Percentiles rank a stretch among this genome's conserved stretches.
phyloP scores from a whole-genome alignment of 768 basidiomycete genomes.

The Russula vinacea region DNA sequence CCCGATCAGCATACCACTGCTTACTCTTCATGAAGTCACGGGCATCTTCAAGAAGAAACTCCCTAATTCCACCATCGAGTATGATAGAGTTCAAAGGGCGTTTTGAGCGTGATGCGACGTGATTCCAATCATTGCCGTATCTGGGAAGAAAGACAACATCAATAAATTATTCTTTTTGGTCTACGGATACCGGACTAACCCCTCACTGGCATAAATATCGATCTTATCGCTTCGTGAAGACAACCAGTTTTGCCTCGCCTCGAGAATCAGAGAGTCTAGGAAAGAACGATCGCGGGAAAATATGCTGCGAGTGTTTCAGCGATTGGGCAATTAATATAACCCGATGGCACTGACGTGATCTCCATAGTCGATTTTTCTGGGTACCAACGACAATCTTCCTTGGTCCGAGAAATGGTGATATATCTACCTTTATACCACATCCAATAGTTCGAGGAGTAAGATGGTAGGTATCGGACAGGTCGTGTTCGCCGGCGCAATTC shows the following conservation, averaged over 20 bases:
- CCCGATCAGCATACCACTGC: conserved; percentile 69
- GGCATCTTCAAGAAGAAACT: conserved; percentile 64
- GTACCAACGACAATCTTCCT: conserved; percentile 38
- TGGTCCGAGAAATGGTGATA: conserved; percentile 37
- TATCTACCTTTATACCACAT: conserved; percentile 48
- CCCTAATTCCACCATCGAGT: conserved; percentile 65
- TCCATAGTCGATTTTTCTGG: conserved; percentile 41
- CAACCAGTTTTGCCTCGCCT: conserved; percentile 25
- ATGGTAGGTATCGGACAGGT: conserved; percentile 45
- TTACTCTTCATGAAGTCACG: conserved; percentile 66
- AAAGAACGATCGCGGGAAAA: conserved; percentile 27
- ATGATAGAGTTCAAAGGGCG: conserved; percentile 66
- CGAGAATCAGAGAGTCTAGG: conserved; percentile 26
- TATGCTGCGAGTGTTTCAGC: conserved; percentile 14
- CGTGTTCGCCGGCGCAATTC: conserved; percentile 18
- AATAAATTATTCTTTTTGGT: not conserved
- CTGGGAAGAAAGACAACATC: not conserved
- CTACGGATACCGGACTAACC: conserved; percentile 31
- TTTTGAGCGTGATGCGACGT: conserved; percentile 57
- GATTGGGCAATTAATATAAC: not conserved
- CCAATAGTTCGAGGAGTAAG: conserved; percentile 40
- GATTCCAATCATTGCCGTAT: conserved; percentile 47
- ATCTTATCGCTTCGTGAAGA: conserved; percentile 23
- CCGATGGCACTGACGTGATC: conserved; percentile 41
- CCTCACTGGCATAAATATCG: conserved; percentile 48